Conservation (phyloP, 352 stramenopile species). For the Halophytophthora batemanensis region DNA sequence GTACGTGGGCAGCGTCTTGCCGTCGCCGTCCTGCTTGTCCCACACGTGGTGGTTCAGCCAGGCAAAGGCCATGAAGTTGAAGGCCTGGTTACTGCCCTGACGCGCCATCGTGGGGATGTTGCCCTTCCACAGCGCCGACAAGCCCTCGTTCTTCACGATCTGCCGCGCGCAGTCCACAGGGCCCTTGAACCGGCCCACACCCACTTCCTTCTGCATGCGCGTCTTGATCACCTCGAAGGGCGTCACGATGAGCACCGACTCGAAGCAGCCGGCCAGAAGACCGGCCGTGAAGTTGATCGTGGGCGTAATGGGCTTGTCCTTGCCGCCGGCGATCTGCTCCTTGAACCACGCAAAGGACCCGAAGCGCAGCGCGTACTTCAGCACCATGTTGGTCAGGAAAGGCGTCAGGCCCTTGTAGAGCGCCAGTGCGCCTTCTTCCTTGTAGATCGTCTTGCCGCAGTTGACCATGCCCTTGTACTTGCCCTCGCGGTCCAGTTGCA, state of each 20-base stretch:
- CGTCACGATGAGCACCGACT: constrained; percentile 96
- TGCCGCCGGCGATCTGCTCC: constrained; percentile 69
- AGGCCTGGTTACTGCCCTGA: constrained; percentile 97
- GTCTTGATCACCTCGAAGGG: constrained; percentile 98
- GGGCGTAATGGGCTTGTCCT: constrained; percentile 66
- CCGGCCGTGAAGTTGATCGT: constrained; percentile 88
- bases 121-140: constrained; percentile 94
- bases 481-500: constrained; percentile 72
- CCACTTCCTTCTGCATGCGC: constrained; percentile 94
- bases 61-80: constrained; percentile 96
- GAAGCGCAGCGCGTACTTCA: constrained; percentile 89
- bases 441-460: constrained; percentile 79
- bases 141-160: constrained; percentile 92
- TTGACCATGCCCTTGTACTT: constrained; percentile 87
- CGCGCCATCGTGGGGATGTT: constrained; percentile 95
- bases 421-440: constrained; percentile 60
- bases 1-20: constrained; percentile 90
- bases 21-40: constrained; percentile 87
- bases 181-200: constrained; percentile 86
- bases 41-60: constrained; percentile 92
- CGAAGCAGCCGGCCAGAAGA: constrained; percentile 91
- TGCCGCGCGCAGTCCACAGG: constrained; percentile 92
- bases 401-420: constrained; percentile 87
- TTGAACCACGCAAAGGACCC: constrained; percentile 87
- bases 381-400: constrained; percentile 88